phyloP scores from a whole-genome alignment of 495 filamentous ascomycete genomes.

The Xylaria acuta region DNA sequence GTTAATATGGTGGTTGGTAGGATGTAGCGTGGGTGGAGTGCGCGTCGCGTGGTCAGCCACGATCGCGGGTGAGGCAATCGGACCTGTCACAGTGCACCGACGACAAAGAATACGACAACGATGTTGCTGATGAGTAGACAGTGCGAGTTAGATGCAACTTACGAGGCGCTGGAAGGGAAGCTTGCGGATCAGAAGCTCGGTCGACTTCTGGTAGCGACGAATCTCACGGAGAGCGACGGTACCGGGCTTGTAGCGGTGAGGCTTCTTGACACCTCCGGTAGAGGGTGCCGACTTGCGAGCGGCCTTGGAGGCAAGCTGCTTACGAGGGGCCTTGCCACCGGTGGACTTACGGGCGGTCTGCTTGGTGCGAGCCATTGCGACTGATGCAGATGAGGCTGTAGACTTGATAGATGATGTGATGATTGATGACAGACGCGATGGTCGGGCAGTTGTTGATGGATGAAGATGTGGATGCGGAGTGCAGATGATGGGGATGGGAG shows the following conservation, averaged over 20 bases:
- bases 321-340: constrained; percentile 99
- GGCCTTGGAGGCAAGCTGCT: constrained; percentile 78
- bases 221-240: constrained; percentile 99
- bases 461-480: constrained; percentile 45
- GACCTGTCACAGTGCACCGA: background rate
- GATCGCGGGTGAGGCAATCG: constrained; percentile 7
- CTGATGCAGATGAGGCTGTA: constrained; percentile 51
- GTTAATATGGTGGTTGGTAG: constrained; percentile 40
- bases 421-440: constrained; percentile 49
- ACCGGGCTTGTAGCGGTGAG: constrained; percentile 99
- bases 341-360: constrained; percentile 99
- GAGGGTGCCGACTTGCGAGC: constrained; percentile 63
- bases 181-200: constrained; percentile 99
- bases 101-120: background rate
- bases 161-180: constrained; percentile 99
- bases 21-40: background rate
- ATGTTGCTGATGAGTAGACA: background rate
- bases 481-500: constrained; percentile 50
- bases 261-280: constrained; percentile 96
- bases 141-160: constrained; percentile 34
- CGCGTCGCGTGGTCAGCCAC: constrained; percentile 17
- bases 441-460: constrained; percentile 40
- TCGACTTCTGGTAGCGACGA: constrained; percentile 99
- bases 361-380: constrained; percentile 97
- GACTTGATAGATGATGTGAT: constrained; percentile 56